These are phyloP conservation scores for Tricholoma saponaceum DNA, from an alignment of 768 basidiomycete species.

Conservation along the genomic window DNA sequence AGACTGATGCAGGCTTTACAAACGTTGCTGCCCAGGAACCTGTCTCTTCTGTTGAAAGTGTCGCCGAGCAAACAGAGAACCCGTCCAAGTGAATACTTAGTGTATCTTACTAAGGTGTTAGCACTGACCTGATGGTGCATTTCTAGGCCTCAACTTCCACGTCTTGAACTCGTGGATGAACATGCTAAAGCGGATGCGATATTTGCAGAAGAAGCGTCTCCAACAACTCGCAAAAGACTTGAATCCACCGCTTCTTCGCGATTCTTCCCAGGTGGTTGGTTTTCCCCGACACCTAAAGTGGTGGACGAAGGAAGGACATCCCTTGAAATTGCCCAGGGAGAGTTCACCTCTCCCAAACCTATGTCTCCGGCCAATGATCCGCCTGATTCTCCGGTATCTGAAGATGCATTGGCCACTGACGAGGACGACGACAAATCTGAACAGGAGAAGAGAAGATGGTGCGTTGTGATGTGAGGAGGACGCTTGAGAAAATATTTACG, in stretches of 20 bases:
- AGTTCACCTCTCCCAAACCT: conserved; percentile 34
- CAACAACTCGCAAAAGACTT: conserved; percentile 33
- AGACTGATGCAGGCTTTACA: background rate
- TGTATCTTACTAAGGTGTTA: background rate
- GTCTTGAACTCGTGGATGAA: conserved; percentile 14
- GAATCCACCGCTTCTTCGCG: conserved; percentile 54
- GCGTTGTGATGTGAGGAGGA: conserved; percentile 35
- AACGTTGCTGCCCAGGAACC: conserved; percentile 4
- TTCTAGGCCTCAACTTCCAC: conserved; percentile 12
- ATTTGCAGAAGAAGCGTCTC: conserved; percentile 9
- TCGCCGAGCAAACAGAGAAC: conserved; percentile 5
- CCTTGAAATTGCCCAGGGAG: conserved; percentile 46
- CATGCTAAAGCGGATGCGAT: background rate
- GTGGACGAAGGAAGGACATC: conserved; percentile 42
- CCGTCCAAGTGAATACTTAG: conserved; percentile 5
- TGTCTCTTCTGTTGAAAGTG: conserved; percentile 13
- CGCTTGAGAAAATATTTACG: conserved; percentile 3
- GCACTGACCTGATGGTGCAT: background rate
- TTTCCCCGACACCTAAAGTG: conserved; percentile 32
- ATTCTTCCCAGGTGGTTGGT: conserved; percentile 57
- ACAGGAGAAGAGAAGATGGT: conserved; percentile 34
- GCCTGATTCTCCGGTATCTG: conserved; percentile 11
- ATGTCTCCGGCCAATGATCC: conserved; percentile 20
- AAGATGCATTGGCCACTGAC: conserved; percentile 9
- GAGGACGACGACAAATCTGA: conserved; percentile 18